Conservation (phyloP, 1,284 basidiomycete species). For the Irpex sp. region DNA sequence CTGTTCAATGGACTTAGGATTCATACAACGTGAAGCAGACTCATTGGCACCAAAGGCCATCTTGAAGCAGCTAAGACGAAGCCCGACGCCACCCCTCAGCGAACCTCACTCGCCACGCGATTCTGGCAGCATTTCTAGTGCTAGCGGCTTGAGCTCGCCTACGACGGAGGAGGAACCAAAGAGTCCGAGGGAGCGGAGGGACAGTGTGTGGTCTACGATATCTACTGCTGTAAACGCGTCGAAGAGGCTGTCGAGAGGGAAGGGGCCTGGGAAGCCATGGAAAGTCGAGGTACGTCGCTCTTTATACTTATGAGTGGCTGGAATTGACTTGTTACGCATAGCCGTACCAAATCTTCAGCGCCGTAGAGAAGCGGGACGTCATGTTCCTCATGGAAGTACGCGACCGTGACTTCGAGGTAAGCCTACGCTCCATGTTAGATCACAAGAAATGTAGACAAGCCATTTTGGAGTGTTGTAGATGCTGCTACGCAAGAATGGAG, state of each 20-base stretch:
- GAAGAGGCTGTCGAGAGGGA: conserved; percentile 6
- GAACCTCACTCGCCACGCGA: conserved; percentile 1
- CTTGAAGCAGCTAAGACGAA: conserved; percentile 40
- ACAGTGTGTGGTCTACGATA: conserved; percentile 18
- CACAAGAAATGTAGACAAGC: neutral
- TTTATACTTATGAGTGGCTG: neutral
- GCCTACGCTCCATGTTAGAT: conserved; percentile 3
- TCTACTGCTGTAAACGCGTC: conserved; percentile 16
- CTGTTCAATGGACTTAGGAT: conserved; percentile 32
- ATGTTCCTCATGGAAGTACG: conserved; percentile 75
- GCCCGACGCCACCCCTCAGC: conserved; percentile 30
- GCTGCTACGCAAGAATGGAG: conserved; percentile 65
- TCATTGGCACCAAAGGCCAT: conserved; percentile 47
- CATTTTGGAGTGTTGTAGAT: conserved; percentile 39
- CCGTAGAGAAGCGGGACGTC: conserved; percentile 68
- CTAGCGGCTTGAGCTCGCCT: conserved; percentile 7
- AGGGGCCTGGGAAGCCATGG: conserved; percentile 30
- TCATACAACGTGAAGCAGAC: conserved; percentile 66
- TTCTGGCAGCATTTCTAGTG: neutral
- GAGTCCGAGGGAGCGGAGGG: neutral
- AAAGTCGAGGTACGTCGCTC: conserved; percentile 48
- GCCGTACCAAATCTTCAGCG: conserved; percentile 71
- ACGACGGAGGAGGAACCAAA: neutral
- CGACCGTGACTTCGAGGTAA: conserved; percentile 70
- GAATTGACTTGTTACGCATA: conserved; percentile 23